Percentiles rank a stretch among this genome's conserved stretches.
Evolutionary conservation across 2,329 filamentous ascomycete genomes (phyloP).

Genomic region (Huntiella abstrusa): DNA sequence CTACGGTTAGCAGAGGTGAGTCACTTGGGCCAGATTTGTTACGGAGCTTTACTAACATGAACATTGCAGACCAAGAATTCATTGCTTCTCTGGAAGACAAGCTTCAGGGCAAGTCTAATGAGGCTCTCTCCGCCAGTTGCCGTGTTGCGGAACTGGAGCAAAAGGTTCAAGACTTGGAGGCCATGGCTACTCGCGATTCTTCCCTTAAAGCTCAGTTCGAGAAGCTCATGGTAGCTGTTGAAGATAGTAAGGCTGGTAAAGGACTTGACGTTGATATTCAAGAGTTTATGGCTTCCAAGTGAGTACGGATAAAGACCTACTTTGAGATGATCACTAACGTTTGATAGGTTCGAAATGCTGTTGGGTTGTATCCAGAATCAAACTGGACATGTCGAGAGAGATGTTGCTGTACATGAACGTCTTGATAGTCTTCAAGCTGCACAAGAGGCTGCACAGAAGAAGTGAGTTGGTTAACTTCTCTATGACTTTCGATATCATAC

Average conservation of each 20-base stretch:
- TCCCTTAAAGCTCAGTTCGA: background rate
- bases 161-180: background rate
- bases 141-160: constrained; percentile 6
- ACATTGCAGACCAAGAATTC: background rate
- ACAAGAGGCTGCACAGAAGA: too few relatives aligned
- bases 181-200: background rate
- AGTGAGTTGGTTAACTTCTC: too few relatives aligned
- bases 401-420: constrained; percentile 1
- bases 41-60: background rate
- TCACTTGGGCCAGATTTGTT: too few relatives aligned
- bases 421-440: background rate
- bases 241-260: background rate
- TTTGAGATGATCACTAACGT: too few relatives aligned
- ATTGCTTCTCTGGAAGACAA: background rate
- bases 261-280: background rate
- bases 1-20: too few relatives aligned
- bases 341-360: constrained; percentile 3
- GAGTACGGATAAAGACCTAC: background rate
- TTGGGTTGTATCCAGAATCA: constrained; percentile 3
- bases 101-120: constrained; percentile 3
- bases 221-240: background rate
- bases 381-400: background rate
- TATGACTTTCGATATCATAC: background rate
- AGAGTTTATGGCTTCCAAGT: background rate
- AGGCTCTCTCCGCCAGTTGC: background rate